Base-by-base conservation (phyloP, 768 basidiomycete species). In the Agrocybe pediades region DNA sequence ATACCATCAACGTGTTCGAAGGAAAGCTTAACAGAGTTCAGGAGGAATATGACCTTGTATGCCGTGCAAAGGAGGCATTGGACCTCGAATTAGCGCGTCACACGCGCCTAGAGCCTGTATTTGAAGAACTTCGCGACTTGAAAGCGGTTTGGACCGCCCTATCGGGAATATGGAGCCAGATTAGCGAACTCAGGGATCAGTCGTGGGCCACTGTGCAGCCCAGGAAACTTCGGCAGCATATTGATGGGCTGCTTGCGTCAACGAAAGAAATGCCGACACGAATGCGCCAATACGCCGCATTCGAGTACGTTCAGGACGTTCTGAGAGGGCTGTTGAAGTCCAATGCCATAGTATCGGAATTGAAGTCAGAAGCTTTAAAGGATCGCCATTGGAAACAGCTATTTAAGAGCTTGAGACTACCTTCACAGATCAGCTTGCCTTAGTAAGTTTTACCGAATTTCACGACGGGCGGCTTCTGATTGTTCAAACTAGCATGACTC, bases 91-190 rank as follows among this genome's bases (percentile, higher is more conserved):
- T 94, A 63, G 86, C 83, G 62, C 87, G 90, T 45, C 91, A 92
- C 69, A 92, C 92, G 49, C 90, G 95, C 47, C 78, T 99, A 33
- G 90, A 94, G 49, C 96, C 97, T 17, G 87, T 98, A 5, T 88
- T 94, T 53, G 97, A 98, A 68, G 97, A 99, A 69, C 70, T 99
- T 44, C 87, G 90, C 52, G 97, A 98, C 68, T 81, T 99, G 58
- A 98, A 98, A 73, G 93, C 93, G 1, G 97, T 99, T 24, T 99
- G 97, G 97, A 98, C 94, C 0, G 97, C 97, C 13, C 82, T 99
- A 33, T 97, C 95, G 0, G 97, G 97, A 1, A 90, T 98, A 46
- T 98, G 96, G 95, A 88, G 81, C 60, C 94, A 96, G 68, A 88
- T 99, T 48, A 78, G 82, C 45, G 96, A 98, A 65, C 70, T 99